Evolutionary conservation across 2,329 filamentous ascomycete genomes (phyloP), one percentile per base, ranked within the genome.

Genomic region (Ceratocystis diversiconidia): DNA sequence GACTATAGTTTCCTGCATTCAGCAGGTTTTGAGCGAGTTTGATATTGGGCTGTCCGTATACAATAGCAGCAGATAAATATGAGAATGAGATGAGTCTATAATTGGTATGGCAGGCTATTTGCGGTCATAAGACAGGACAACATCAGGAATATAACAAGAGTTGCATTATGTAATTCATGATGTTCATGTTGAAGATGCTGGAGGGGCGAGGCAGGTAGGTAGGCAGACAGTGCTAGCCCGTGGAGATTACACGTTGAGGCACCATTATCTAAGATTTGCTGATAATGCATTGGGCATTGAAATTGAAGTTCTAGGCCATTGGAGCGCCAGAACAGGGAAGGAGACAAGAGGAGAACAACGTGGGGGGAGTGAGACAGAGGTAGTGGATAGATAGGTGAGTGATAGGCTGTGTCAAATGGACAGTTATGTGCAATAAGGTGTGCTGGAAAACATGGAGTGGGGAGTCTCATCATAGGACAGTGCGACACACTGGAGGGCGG

Each of bases 1-100:
- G 55, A 59, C 55, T 59, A 59, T 59, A 59, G 55, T 59, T 59
- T 59, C 55, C 17, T 59, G 55, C 55, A 8, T 36, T 36, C 15
- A n/a, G 55, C 30, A 19, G 36, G 36, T 15, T 17, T 57, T 30
- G 22, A 32, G 52, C 52, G 52, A 57, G 30, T 25, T 17, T 59
- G 55, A 19, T 36, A 46, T 44, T 62, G 36, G 36, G 5, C 60
- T 25, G 36, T n/a, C 36, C 60, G 60, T 62, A 46, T 62, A 59
- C 12, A 59, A 59, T 59, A 59, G 17, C 25, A 59, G 32, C 55
- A 32, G 15, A 59, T 59, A 59, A 59, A 59, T 59, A 59, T 36
- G 25, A 59, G 36, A 15, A 41, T 12, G 36, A 41, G 10, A 15
- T 15, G 12, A 59, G 55, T 59, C 17, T 30, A 59, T 32, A 36